Percentiles rank a stretch among this genome's conserved stretches.
These are phyloP conservation scores for Chaetoscypha palmicola DNA, from an alignment of 2,329 filamentous ascomycete genomes.

Conservation along the genomic window DNA sequence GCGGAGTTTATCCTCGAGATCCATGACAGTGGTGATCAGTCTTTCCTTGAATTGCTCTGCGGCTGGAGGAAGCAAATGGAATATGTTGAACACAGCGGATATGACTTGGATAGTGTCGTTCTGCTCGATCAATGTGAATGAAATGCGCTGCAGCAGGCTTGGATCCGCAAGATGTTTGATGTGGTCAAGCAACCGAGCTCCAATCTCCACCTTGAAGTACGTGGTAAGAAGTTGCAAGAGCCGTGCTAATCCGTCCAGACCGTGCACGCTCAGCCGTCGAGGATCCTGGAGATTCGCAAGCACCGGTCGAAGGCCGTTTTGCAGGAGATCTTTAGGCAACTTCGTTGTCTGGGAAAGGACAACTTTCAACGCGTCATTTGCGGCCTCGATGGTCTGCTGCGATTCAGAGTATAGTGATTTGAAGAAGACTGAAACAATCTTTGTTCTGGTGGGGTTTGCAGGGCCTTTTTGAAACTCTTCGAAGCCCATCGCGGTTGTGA, in stretches of 20 bases:
- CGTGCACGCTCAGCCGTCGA: slow-evolving; percentile 79
- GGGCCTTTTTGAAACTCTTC: slow-evolving; percentile 79
- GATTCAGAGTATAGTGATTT: slow-evolving; percentile 94
- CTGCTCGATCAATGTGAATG: slow-evolving; percentile 92
- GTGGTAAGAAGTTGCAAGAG: slow-evolving; percentile 88
- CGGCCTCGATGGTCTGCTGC: slow-evolving; percentile 84
- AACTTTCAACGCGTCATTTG: slow-evolving; percentile 81
- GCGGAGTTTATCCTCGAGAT: slow-evolving; percentile 76
- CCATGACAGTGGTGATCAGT: slow-evolving; percentile 82
- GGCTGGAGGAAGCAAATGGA: slow-evolving; percentile 86
- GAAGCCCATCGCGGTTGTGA: slow-evolving; percentile 90
- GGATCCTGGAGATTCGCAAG: slow-evolving; percentile 93
- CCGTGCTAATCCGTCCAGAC: slow-evolving; percentile 83
- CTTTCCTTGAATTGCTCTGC: slow-evolving; percentile 88
- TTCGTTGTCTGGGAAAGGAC: slow-evolving; percentile 86
- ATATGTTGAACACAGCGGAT: slow-evolving; percentile 90
- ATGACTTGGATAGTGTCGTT: slow-evolving; percentile 90
- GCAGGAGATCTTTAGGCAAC: slow-evolving; percentile 87
- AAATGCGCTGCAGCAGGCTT: slow-evolving; percentile 74
- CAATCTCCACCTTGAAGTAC: slow-evolving; percentile 99
- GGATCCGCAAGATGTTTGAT: slow-evolving; percentile 85
- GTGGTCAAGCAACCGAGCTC: slow-evolving; percentile 84
- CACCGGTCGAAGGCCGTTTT: slow-evolving; percentile 91
- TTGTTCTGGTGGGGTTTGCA: slow-evolving; percentile 56
- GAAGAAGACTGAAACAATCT: slow-evolving; percentile 94